Percentiles rank a stretch among this genome's conserved stretches.
Conservation (phyloP, 163 green algal species). For the Volvox carteri region DNA sequence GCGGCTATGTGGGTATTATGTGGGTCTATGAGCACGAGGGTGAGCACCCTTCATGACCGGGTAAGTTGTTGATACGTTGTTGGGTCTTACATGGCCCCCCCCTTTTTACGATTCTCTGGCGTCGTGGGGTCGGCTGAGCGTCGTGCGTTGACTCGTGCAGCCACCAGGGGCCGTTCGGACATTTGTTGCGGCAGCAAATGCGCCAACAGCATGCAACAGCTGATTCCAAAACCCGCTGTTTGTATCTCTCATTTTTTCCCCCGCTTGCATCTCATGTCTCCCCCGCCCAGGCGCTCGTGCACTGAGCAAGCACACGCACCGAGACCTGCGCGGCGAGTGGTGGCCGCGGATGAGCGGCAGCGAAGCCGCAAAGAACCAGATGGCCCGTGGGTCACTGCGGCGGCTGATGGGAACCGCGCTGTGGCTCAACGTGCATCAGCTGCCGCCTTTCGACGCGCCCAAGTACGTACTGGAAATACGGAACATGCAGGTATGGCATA, state of each 20-base stretch:
- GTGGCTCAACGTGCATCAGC: conserved; percentile 51
- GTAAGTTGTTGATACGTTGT: no score
- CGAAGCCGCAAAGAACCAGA: conserved; percentile 42
- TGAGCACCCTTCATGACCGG: no score
- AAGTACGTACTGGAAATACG: conserved; percentile 50
- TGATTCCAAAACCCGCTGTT: no score
- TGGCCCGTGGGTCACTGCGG: conserved; percentile 27
- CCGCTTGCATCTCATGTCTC: background rate
- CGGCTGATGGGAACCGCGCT: conserved; percentile 37
- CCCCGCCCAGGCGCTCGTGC: conserved; percentile 12
- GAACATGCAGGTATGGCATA: background rate
- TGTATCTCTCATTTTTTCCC: background rate
- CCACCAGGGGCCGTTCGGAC: no score
- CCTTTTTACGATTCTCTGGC: no score
- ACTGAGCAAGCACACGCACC: conserved; percentile 47
- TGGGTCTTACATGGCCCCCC: no score
- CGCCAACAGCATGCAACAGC: no score
- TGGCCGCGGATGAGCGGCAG: conserved; percentile 47
- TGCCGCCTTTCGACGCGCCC: conserved; percentile 41
- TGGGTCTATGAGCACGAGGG: no score
- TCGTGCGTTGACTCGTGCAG: no score
- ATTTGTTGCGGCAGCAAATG: no score
- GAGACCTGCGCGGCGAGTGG: conserved; percentile 24
- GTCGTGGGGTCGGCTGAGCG: no score
- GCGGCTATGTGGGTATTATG: no score